Conservation (phyloP, 352 stramenopile species). For the Phytophthora hybrid region DNA sequence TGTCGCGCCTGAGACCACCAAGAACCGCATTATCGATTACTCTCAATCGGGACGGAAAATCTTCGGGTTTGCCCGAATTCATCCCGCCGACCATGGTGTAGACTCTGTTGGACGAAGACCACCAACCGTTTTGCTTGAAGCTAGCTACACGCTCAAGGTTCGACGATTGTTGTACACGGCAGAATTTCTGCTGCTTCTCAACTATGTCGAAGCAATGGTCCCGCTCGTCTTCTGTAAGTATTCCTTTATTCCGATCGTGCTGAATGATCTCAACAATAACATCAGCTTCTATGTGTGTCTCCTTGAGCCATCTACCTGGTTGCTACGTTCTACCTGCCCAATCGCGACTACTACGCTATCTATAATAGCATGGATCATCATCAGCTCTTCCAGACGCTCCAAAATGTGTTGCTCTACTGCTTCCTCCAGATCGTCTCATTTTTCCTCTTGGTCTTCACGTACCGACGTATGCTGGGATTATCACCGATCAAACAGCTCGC, state of each 20-base stretch:
- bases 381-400: conserved; percentile 2
- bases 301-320: conserved; percentile 10
- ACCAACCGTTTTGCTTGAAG: neutral
- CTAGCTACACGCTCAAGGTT: neutral
- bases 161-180: neutral
- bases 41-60: neutral
- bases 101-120: neutral
- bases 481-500: conserved; percentile 35
- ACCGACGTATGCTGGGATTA: conserved; percentile 1
- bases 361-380: neutral
- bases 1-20: neutral
- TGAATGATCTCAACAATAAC: neutral
- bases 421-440: conserved; percentile 10
- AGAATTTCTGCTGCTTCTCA: neutral
- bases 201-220: neutral
- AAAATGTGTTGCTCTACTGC: conserved; percentile 12
- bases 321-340: conserved; percentile 13
- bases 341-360: conserved; percentile 17
- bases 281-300: neutral
- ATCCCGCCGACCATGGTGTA: neutral
- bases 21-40: neutral
- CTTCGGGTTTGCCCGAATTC: neutral
- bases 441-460: neutral
- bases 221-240: conserved; percentile 1
- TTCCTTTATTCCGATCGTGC: neutral